Evolutionary conservation across 2,329 filamentous ascomycete species (phyloP), one percentile per base, ranked within the genome.

Genomic region (Fusarium chlamydosporum): DNA sequence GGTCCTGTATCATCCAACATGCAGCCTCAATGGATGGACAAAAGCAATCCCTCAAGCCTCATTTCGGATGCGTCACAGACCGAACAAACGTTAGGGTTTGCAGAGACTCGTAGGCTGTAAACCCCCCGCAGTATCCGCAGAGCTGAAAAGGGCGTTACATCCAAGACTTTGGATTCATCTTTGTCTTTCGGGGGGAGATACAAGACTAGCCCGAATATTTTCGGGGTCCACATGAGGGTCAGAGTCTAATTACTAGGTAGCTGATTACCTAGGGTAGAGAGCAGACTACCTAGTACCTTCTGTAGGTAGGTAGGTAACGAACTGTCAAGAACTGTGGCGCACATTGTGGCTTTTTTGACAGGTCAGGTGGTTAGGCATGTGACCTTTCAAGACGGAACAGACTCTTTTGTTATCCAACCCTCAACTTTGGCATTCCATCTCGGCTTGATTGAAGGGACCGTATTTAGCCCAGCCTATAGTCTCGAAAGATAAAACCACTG

Each of bases 101-200:
- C 23, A 26, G 23, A 26, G 31, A 35, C 56, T 37, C 23, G 47
- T 51, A 29, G 47, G n/a, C n/a, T 45, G 42, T 7, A 18, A 20
- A 4, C 42, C 42, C 42, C 15, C 34, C 62, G 20, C 31, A 34
- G 56, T 64, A 67, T 67, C 70, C 64, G 72, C 70, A 62, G 50
- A 73, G 72, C 72, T 74, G 68, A 72, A 72, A 64, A 67, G 66
- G 48, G 53, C 48, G 70, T 66, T 72, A 47, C 66, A 67, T 73
- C 50, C 26, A 56, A 67, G 55, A 65, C 37, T 61, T 35, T 63
- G 61, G 61, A 71, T 71, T 60, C 61, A 65, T 59, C 46, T 56
- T 56, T 58, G 45, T 42, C 45, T 35, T 53, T 68, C 45, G 58
- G 65, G 54, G 54, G 42, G 55, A 60, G 70, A 65, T 48, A 59